Conservation (phyloP, 768 basidiomycete species). For the Suillus weaverae region DNA sequence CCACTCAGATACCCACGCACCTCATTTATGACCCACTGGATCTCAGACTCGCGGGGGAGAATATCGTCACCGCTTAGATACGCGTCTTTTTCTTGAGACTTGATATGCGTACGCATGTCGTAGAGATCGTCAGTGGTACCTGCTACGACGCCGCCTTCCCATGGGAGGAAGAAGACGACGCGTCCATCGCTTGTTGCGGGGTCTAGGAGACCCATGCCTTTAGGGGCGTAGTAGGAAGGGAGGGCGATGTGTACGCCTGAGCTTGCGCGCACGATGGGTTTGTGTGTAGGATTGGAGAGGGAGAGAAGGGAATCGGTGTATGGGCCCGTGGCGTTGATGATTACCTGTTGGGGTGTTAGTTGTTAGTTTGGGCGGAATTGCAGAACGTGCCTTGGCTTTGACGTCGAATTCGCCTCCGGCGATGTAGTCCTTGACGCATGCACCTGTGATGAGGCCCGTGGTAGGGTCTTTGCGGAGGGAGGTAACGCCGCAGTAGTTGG, state of each 20-base stretch:
- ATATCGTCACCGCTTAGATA: conserved; percentile 51
- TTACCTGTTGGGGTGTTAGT: conserved; percentile 49
- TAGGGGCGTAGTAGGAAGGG: conserved; percentile 94
- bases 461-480: conserved; percentile 64
- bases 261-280: conserved; percentile 88
- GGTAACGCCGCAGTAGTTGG: conserved; percentile 89
- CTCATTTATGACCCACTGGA: conserved; percentile 95
- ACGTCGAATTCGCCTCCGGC: conserved; percentile 83
- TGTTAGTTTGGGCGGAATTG: background rate
- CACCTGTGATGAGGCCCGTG: conserved; percentile 67
- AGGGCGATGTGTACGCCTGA: conserved; percentile 96
- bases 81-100: background rate
- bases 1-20: conserved; percentile 85
- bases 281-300: conserved; percentile 75
- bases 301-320: conserved; percentile 84
- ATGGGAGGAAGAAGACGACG: conserved; percentile 98
- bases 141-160: conserved; percentile 97
- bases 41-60: conserved; percentile 86
- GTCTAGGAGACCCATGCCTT: conserved; percentile 93
- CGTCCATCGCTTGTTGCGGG: conserved; percentile 94
- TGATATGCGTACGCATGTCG: conserved; percentile 46
- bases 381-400: conserved; percentile 62
- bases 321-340: conserved; percentile 97
- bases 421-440: conserved; percentile 75
- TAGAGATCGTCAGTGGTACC: conserved; percentile 93